These are phyloP conservation scores for Begonia loranthoides DNA, from an alignment of 306 rosid genomes.

Conservation along the genomic window DNA sequence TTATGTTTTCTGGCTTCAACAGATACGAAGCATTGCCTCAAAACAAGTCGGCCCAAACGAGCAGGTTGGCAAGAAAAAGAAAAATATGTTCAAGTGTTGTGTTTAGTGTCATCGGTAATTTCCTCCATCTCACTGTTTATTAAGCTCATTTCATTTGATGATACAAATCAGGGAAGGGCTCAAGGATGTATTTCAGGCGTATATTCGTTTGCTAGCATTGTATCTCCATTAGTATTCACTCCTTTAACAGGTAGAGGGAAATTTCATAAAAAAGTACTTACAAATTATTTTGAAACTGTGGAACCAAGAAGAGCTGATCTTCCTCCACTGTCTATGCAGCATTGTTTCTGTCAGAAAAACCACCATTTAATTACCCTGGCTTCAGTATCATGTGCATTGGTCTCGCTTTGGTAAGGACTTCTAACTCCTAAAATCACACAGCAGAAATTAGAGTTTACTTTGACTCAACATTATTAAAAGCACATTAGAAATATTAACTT, in stretches of 20 bases:
- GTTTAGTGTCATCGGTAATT: too few species aligned
- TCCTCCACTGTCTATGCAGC: conserved; percentile 30
- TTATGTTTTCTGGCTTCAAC: conserved; percentile 7
- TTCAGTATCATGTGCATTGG: conserved; percentile 72
- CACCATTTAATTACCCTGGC: conserved; percentile 82
- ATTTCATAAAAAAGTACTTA: background rate
- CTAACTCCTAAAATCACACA: too few species aligned
- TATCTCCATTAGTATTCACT: conserved; percentile 64
- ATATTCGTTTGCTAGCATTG: conserved; percentile 54
- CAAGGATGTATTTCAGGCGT: conserved; percentile 87
- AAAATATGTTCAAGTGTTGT: too few species aligned
- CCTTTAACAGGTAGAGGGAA: conserved; percentile 59
- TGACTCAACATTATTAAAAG: too few species aligned
- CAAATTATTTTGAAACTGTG: too few species aligned
- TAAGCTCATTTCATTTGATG: too few species aligned
- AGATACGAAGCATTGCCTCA: conserved; percentile 81
- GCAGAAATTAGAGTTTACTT: too few species aligned
- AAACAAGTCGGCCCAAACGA: conserved; percentile 66
- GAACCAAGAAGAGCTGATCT: conserved; percentile 6
- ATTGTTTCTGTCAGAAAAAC: conserved; percentile 58
- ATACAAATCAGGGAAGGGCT: conserved; percentile 53
- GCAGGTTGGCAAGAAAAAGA: conserved; percentile 32
- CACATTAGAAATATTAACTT: too few species aligned
- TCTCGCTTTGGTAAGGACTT: conserved; percentile 33
- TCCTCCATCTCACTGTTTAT: too few species aligned